These are phyloP conservation scores for Fallopia convolvulus DNA, from an alignment of 148 eudicot genomes.

Conservation along the genomic window DNA sequence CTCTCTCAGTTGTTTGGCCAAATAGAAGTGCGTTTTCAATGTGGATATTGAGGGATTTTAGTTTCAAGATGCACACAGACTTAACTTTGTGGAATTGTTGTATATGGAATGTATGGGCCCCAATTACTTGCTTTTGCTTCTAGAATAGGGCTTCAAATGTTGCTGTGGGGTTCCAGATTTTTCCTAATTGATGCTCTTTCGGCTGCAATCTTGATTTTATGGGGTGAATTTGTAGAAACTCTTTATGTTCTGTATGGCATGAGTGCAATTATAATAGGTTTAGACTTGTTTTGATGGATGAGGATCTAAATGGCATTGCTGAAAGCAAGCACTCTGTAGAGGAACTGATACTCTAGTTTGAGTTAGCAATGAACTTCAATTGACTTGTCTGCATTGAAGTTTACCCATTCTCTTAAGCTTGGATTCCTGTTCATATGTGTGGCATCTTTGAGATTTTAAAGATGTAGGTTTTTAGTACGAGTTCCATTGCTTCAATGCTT, in stretches of 20 bases:
- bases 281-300: not conserved
- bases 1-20: not conserved
- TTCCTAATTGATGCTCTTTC: not conserved
- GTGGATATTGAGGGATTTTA: not conserved
- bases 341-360: not conserved
- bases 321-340: not conserved
- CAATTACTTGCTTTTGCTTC: constrained; percentile 5
- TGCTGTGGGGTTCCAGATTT: not conserved
- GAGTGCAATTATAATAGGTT: not conserved
- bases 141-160: not conserved
- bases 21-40: not conserved
- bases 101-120: not conserved
- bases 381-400: not conserved
- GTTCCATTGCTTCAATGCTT: not conserved
- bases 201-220: not conserved
- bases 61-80: not conserved
- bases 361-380: too few relatives aligned
- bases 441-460: not conserved
- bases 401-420: not conserved
- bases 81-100: not conserved
- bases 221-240: not conserved
- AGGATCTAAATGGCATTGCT: not conserved
- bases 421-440: not conserved
- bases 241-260: not conserved
- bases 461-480: not conserved